These are phyloP conservation scores for Suhomyces wounanorum DNA, from an alignment of 1,139 yeast genomes.

Conservation along the genomic window DNA sequence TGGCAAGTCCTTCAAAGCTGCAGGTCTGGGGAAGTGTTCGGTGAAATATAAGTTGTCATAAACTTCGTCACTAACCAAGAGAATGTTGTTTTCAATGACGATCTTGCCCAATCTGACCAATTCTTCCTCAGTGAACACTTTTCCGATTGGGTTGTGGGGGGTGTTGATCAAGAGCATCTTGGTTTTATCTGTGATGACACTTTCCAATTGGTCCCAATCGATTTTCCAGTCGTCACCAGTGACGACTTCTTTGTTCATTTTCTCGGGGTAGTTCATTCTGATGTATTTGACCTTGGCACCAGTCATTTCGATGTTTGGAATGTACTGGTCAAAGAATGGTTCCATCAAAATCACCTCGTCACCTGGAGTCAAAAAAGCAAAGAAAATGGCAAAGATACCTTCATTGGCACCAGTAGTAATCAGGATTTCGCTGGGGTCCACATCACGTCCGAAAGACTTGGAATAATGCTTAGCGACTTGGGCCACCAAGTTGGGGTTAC, in stretches of 20 bases:
- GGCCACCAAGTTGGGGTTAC: slow-evolving; percentile 72
- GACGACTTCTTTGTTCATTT: slow-evolving; percentile 62
- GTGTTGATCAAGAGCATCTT: slow-evolving; percentile 86
- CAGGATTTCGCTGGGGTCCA: slow-evolving; percentile 66
- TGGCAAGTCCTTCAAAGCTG: slow-evolving; percentile 65
- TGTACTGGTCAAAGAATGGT: slow-evolving; percentile 96
- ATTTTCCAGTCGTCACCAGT: slow-evolving; percentile 86
- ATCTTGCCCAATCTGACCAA: slow-evolving; percentile 71
- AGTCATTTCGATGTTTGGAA: slow-evolving; percentile 87
- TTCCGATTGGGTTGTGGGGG: slow-evolving; percentile 97
- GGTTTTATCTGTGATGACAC: slow-evolving; percentile 70
- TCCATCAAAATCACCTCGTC: slow-evolving; percentile 98
- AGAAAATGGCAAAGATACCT: slow-evolving; percentile 82
- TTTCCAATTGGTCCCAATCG: slow-evolving; percentile 74
- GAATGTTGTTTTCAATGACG: slow-evolving; percentile 79
- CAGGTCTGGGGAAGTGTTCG: slow-evolving; percentile 74
- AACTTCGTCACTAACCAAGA: slow-evolving; percentile 89
- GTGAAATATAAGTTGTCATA: slow-evolving; percentile 84
- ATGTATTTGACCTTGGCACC: slow-evolving; percentile 91
- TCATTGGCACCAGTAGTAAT: slow-evolving; percentile 97
- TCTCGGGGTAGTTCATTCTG: slow-evolving; percentile 80
- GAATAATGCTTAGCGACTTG: slow-evolving; percentile 74
- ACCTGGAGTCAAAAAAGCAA: slow-evolving; percentile 81
- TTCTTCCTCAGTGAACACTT: slow-evolving; percentile 77
- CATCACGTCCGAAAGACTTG: slow-evolving; percentile 60